Evolutionary conservation across 192 early-diverging fungal species (phyloP).

Genomic region (Entomortierella lignicola): DNA sequence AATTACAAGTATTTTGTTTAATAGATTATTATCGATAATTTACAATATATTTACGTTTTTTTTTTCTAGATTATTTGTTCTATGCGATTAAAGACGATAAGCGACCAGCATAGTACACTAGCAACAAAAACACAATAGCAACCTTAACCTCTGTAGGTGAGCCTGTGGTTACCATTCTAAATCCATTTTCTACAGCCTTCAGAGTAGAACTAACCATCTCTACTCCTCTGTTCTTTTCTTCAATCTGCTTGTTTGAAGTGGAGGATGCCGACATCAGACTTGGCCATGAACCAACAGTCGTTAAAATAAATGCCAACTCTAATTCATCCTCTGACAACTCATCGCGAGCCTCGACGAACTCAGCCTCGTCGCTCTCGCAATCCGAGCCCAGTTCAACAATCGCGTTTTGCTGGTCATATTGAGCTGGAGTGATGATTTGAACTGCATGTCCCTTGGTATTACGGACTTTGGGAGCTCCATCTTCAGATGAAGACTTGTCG

Average conservation of each 20-base stretch:
- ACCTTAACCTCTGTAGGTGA: constrained; percentile 20
- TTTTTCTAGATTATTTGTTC: background rate
- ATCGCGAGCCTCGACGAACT: constrained; percentile 45
- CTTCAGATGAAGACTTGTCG: constrained; percentile 33
- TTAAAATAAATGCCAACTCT: constrained; percentile 13
- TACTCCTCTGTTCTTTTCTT: constrained; percentile 1
- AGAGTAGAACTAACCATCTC: constrained; percentile 23
- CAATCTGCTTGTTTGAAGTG: background rate
- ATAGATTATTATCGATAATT: too few relatives aligned
- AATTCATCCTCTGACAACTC: constrained; percentile 31
- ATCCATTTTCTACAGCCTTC: constrained; percentile 15
- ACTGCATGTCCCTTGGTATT: constrained; percentile 21
- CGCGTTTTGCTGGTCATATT: background rate
- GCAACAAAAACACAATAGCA: constrained; percentile 35
- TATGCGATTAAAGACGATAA: constrained; percentile 28
- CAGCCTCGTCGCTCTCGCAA: constrained; percentile 33
- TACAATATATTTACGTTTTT: constrained; percentile 1
- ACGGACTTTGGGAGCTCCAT: background rate
- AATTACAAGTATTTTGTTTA: too few relatives aligned
- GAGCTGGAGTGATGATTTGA: constrained; percentile 3
- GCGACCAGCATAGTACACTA: constrained; percentile 39
- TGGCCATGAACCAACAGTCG: constrained; percentile 26
- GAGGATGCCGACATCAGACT: background rate
- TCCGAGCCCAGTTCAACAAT: constrained; percentile 2
- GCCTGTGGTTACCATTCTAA: background rate